phyloP scores from a whole-genome alignment of 2,329 filamentous ascomycete species.

The Ceratocystis colombiana region DNA sequence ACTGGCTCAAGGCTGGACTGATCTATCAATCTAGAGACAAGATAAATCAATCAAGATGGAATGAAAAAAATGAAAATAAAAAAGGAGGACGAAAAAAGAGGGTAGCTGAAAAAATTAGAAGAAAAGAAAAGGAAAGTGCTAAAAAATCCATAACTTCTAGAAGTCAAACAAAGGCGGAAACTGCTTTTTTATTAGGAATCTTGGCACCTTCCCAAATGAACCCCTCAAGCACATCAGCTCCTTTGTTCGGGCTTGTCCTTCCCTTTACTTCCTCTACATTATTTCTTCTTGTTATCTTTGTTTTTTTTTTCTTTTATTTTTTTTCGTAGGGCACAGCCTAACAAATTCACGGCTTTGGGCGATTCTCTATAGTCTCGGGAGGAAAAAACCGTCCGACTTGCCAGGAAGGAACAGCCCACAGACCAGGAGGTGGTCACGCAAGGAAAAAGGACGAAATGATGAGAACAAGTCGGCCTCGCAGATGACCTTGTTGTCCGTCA shows the following conservation, averaged over 20 bases:
- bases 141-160: background rate
- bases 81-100: background rate
- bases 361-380: slow-evolving; percentile 6
- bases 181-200: slow-evolving; percentile 5
- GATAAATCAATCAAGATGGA: background rate
- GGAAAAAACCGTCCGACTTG: slow-evolving; percentile 1
- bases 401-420: slow-evolving; percentile 13
- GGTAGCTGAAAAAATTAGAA: background rate
- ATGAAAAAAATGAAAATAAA: background rate
- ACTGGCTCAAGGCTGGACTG: background rate
- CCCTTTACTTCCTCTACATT: background rate
- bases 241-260: slow-evolving; percentile 8
- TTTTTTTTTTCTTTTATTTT: background rate
- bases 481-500: background rate
- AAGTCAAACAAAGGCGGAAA: slow-evolving; percentile 13
- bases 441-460: slow-evolving; percentile 7
- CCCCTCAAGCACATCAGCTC: background rate
- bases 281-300: background rate
- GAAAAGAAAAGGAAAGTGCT: slow-evolving; percentile 7
- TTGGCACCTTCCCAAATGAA: slow-evolving; percentile 1
- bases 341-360: slow-evolving; percentile 5
- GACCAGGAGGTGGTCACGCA: background rate
- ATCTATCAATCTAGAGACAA: background rate
- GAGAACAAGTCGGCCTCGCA: slow-evolving; percentile 9
- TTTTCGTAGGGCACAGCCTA: background rate